Evolutionary conservation across 2,329 filamentous ascomycete genomes (phyloP).

Genomic region (Pseudocercospora eumusae): DNA sequence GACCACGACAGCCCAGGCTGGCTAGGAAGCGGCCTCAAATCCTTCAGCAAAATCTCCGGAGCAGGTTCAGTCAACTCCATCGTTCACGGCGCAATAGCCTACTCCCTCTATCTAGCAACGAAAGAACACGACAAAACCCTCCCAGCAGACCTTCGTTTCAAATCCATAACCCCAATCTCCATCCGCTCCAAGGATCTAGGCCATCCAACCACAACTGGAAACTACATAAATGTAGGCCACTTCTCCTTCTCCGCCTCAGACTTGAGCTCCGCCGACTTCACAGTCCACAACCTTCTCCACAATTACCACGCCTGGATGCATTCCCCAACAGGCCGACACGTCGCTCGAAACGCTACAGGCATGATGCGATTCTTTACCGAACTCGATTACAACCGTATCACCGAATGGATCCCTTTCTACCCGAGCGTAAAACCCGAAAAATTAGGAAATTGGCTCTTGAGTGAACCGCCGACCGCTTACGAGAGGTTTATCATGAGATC

Average conservation of each 20-base stretch:
- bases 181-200: not conserved
- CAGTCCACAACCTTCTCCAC: not conserved
- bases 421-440: not conserved
- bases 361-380: not conserved
- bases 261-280: not conserved
- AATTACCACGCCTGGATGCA: not conserved
- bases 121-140: not conserved
- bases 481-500: not conserved
- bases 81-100: not conserved
- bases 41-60: not conserved
- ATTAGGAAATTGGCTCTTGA: not conserved
- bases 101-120: not conserved
- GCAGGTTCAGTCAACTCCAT: not conserved
- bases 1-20: not conserved
- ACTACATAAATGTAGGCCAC: not conserved
- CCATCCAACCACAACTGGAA: not conserved
- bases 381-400: not conserved
- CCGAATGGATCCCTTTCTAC: not conserved
- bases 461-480: not conserved
- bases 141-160: not conserved
- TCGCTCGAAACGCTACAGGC: not conserved
- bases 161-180: not conserved
- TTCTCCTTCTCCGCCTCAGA: not conserved
- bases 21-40: not conserved
- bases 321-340: not conserved